These are phyloP conservation scores for Pseudoperonospora humuli DNA, from an alignment of 352 stramenopile genomes.

Conservation along the genomic window DNA sequence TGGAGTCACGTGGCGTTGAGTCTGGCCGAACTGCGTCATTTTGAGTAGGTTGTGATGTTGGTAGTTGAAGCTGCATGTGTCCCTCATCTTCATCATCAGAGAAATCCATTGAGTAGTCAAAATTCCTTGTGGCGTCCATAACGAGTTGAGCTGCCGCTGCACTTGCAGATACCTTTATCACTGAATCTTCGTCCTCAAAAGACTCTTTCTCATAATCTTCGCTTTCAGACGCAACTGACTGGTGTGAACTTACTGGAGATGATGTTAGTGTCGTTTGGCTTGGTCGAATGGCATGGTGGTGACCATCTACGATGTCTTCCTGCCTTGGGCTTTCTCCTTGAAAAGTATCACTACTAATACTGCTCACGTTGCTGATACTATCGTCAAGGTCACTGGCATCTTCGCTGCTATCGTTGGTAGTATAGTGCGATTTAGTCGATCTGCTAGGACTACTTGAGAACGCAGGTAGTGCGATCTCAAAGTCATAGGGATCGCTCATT, in stretches of 20 bases:
- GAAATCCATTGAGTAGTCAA: slow-evolving; percentile 75
- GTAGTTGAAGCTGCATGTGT: neutral
- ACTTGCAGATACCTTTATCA: neutral
- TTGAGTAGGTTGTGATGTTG: neutral
- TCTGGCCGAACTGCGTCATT: slow-evolving; percentile 1
- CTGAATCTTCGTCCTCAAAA: slow-evolving; percentile 39
- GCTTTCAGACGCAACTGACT: slow-evolving; percentile 29
- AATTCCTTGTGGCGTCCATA: slow-evolving; percentile 23
- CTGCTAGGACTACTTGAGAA: neutral
- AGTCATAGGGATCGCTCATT: slow-evolving; percentile 35
- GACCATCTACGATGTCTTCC: slow-evolving; percentile 20
- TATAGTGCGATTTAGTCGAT: neutral
- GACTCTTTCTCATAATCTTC: slow-evolving; percentile 41
- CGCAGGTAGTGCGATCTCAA: slow-evolving; percentile 44
- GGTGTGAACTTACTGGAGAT: neutral
- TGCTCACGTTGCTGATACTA: slow-evolving; percentile 16
- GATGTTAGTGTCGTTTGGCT: neutral
- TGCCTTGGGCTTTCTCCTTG: slow-evolving; percentile 32
- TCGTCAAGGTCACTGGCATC: slow-evolving; percentile 8
- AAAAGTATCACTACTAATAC: slow-evolving; percentile 14
- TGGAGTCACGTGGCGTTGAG: neutral
- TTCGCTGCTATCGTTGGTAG: slow-evolving; percentile 3
- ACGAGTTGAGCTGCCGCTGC: neutral
- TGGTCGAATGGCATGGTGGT: slow-evolving; percentile 1
- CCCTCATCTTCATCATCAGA: slow-evolving; percentile 32